A percentile compares a stretch with the other conserved stretches of the same genome.
These are phyloP conservation scores for Fomitopsis serialis DNA, from an alignment of 768 basidiomycete species.

Conservation along the genomic window DNA sequence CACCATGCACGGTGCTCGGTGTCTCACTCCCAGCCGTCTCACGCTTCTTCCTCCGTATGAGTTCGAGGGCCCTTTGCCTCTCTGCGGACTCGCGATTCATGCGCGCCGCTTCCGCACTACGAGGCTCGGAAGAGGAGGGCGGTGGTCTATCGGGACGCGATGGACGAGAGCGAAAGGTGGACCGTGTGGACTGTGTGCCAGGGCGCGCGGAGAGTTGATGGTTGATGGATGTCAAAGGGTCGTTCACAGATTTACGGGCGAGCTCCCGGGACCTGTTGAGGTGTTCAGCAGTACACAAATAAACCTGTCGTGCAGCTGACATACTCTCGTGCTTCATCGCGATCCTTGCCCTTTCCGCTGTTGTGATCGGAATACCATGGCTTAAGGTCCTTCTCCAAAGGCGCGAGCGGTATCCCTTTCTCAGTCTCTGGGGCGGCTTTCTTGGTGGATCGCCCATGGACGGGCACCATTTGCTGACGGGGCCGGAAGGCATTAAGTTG, in stretches of 20 bases:
- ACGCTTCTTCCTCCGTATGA: slow-evolving; percentile 60
- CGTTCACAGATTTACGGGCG: slow-evolving; percentile 54
- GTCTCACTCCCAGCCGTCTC: slow-evolving; percentile 64
- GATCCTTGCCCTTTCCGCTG: slow-evolving; percentile 13
- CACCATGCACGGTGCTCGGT: slow-evolving; percentile 57
- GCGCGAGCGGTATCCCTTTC: slow-evolving; percentile 69
- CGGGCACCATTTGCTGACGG: slow-evolving; percentile 34
- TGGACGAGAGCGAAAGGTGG: not conserved
- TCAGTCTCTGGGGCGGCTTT: slow-evolving; percentile 39
- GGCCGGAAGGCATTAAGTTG: not conserved
- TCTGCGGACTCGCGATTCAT: slow-evolving; percentile 71
- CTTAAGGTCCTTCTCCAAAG: slow-evolving; percentile 68
- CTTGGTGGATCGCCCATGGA: slow-evolving; percentile 44
- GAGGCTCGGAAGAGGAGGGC: slow-evolving; percentile 10
- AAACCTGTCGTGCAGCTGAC: not conserved
- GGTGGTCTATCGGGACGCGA: slow-evolving; percentile 5
- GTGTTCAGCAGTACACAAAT: not conserved
- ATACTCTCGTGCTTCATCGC: slow-evolving; percentile 23
- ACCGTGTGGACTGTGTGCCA: not conserved
- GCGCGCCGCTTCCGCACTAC: slow-evolving; percentile 46
- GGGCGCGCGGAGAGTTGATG: slow-evolving; percentile 48
- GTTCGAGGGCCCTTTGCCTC: slow-evolving; percentile 67
- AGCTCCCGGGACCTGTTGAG: slow-evolving; percentile 53
- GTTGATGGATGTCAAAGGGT: slow-evolving; percentile 73
- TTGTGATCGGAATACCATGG: slow-evolving; percentile 62